phyloP scores from a whole-genome alignment of 768 basidiomycete species.

The Lactarius tabidus region DNA sequence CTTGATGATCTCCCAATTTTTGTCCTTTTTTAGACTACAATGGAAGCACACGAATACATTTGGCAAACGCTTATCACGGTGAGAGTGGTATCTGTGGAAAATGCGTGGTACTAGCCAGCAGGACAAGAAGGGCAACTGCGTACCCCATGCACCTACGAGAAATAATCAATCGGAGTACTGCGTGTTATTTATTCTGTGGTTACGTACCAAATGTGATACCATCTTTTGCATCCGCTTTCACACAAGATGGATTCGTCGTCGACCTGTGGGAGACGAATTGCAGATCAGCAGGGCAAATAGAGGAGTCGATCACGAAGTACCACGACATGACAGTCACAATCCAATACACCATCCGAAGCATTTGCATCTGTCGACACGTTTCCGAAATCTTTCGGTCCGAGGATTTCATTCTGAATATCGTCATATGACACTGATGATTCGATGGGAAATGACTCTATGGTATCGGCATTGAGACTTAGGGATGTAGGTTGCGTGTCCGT shows the following conservation, averaged over 20 bases:
- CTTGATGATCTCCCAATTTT: constrained; percentile 67
- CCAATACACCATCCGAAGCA: constrained; percentile 40
- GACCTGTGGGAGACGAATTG: constrained; percentile 38
- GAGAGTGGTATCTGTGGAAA: constrained; percentile 56
- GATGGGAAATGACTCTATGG: constrained; percentile 41
- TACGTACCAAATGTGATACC: constrained; percentile 74
- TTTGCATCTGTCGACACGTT: constrained; percentile 24
- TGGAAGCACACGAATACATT: constrained; percentile 66
- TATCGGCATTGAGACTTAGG: constrained; percentile 20
- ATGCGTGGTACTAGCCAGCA: neutral
- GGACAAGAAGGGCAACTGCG: constrained; percentile 1
- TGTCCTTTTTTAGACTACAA: constrained; percentile 45
- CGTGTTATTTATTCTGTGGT: neutral
- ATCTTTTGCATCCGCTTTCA: constrained; percentile 66
- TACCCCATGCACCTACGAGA: constrained; percentile 58
- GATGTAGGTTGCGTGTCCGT: constrained; percentile 32
- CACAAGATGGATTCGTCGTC: constrained; percentile 54
- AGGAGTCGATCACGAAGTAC: constrained; percentile 34
- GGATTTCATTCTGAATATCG: neutral
- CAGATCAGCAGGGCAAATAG: neutral
- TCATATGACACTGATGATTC: constrained; percentile 5
- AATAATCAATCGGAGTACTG: neutral
- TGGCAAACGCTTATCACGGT: constrained; percentile 55
- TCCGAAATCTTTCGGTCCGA: constrained; percentile 19
- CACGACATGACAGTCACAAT: constrained; percentile 67